Base-by-base conservation (phyloP, 2,329 filamentous ascomycete genomes). In the Sarocladium oryzae region DNA sequence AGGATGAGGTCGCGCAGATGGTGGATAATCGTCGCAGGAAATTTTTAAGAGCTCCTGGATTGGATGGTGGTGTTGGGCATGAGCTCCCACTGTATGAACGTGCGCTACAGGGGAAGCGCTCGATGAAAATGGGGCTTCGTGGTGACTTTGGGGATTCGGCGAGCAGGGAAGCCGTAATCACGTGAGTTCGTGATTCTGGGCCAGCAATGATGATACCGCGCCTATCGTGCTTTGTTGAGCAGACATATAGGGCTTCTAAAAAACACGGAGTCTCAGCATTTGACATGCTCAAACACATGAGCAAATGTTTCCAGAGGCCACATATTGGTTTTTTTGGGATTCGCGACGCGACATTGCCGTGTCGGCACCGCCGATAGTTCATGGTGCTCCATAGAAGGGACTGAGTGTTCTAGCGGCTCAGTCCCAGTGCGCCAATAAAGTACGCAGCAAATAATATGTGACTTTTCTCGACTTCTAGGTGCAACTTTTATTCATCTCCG, bases 31-130 rank as follows among this genome's bases (percentile, higher is more conserved):
- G n/a, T 32, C 43, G 43, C 16, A 48, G 24, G 35, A 51, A 54
- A 54, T 49, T 54, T 54, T 54, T 54, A 43, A 38, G 52, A 54
- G 52, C 41, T 51, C 37, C 48, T 53, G 43, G 28, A 28, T 30
- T 30, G 28, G 40, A 43, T 23, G 23, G 23, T 43, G 40, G 40
- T 28, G n/a, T 23, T 23, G 26, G 40, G 23, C 36, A 10, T 40
- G 23, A 24, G 40, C 23, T 26, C 13, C 37, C 21, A 43, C n/a
- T 13, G 37, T 21, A 20, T 40, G 16, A n/a, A 21, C 16, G 20
- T 40, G 37, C 16, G 37, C 37, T n/a, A n/a, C 26, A 43, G n/a
- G 4, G 23, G 40, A 23, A 13, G 23, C 9, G 40, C 40, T n/a
- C 16, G 21, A 28, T 43, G 4, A 6, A 21, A 10, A n/a, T n/a